Conservation (phyloP, 305 asterid genomes). For the Caryopteris hybrid region DNA sequence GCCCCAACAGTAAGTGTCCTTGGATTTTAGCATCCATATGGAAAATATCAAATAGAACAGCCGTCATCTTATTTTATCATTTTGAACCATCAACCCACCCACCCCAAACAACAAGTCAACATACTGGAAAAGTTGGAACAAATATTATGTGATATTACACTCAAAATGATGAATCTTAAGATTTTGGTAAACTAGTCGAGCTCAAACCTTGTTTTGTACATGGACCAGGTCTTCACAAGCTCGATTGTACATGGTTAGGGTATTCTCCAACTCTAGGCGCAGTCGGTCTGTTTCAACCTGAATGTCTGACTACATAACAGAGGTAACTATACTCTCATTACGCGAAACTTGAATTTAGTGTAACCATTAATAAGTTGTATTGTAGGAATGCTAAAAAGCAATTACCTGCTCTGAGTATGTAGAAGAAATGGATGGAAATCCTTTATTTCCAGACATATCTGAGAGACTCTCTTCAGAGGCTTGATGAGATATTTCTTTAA, state of each 20-base stretch:
- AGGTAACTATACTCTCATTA: not conserved
- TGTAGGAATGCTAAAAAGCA: conserved; percentile 9
- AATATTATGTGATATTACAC: conserved; percentile 4
- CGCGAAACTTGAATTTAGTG: conserved; percentile 16
- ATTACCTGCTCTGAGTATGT: conserved; percentile 45
- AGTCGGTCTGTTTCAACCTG: conserved; percentile 56
- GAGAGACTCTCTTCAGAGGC: conserved; percentile 31
- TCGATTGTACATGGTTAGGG: conserved; percentile 57
- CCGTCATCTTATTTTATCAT: not conserved
- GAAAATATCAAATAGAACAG: not conserved
- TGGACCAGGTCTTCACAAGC: conserved; percentile 67
- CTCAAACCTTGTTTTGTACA: conserved; percentile 59
- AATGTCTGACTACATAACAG: conserved; percentile 43
- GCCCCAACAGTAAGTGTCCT: conserved; percentile 6
- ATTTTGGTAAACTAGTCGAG: conserved; percentile 10
- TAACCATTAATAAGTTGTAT: not conserved
- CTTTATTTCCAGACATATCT: conserved; percentile 22
- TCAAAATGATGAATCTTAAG: not conserved
- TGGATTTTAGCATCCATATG: not conserved
- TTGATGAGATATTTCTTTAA: conserved; percentile 19
- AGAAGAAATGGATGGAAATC: conserved; percentile 29
- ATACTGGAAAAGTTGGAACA: not conserved
- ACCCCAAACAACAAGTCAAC: not conserved
- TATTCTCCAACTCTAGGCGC: conserved; percentile 57
- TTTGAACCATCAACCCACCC: too few species aligned